Conservation (phyloP, 2,329 filamentous ascomycete genomes). For the Beauveria asiatica region DNA sequence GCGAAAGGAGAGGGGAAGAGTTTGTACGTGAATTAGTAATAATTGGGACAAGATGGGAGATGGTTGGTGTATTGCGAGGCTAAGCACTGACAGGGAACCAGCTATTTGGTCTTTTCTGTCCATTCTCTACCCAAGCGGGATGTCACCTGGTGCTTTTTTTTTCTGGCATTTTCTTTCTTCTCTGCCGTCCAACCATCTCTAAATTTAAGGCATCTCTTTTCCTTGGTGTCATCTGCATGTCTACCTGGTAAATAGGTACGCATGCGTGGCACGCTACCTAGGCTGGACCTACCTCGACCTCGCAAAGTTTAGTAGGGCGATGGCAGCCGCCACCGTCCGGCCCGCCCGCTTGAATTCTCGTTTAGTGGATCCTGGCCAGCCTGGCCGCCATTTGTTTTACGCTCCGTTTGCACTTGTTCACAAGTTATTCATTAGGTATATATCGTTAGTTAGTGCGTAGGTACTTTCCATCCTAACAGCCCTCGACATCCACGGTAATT, state of each 20-base stretch:
- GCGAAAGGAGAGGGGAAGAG: neutral
- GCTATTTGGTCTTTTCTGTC: neutral
- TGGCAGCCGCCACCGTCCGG: neutral
- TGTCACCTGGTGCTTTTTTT: too few relatives aligned
- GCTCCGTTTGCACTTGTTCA: neutral
- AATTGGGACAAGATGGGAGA: neutral
- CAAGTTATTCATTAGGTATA: neutral
- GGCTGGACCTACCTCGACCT: too few relatives aligned
- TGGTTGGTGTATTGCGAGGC: neutral
- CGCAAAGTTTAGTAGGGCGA: neutral
- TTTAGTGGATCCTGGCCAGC: neutral
- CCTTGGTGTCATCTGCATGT: too few relatives aligned
- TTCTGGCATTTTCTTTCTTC: too few relatives aligned
- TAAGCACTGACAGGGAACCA: too few relatives aligned
- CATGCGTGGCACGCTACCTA: too few relatives aligned
- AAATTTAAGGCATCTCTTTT: too few relatives aligned
- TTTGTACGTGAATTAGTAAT: neutral
- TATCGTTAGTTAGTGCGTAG: too few relatives aligned
- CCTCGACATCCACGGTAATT: neutral
- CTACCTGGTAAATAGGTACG: too few relatives aligned
- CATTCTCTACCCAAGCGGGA: neutral
- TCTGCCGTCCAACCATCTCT: too few relatives aligned
- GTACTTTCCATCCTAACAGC: neutral
- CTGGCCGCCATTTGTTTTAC: neutral
- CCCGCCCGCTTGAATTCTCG: neutral